Evolutionary conservation across 495 filamentous ascomycete genomes (phyloP).

Genomic region (Elaphomyces granulatus): DNA sequence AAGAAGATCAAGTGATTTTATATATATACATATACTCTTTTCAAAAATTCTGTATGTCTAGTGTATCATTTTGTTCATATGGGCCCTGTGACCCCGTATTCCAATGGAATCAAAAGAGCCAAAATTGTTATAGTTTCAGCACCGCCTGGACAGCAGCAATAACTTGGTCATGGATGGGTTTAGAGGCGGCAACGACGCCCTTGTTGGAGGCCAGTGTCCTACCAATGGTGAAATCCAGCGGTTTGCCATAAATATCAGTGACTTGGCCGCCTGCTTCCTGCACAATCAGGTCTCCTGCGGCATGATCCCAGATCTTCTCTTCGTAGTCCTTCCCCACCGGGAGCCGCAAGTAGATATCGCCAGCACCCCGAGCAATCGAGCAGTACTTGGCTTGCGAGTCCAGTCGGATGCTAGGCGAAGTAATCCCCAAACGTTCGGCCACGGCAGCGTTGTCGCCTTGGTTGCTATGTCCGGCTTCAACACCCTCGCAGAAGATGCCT

Average conservation of each 20-base stretch:
- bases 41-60: slow-evolving; percentile 7
- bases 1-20: slow-evolving; percentile 86
- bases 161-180: slow-evolving; percentile 57
- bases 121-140: slow-evolving; percentile 36
- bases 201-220: slow-evolving; percentile 79
- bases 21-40: slow-evolving; percentile 7
- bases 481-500: slow-evolving; percentile 89
- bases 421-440: slow-evolving; percentile 71
- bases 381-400: slow-evolving; percentile 98
- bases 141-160: slow-evolving; percentile 72
- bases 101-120: background rate
- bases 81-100: background rate
- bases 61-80: slow-evolving; percentile 13
- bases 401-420: slow-evolving; percentile 71
- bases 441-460: slow-evolving; percentile 79
- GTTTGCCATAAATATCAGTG: slow-evolving; percentile 66
- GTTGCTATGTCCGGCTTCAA: slow-evolving; percentile 79
- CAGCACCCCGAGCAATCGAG: slow-evolving; percentile 86
- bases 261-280: slow-evolving; percentile 87
- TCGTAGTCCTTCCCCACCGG: slow-evolving; percentile 75
- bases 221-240: slow-evolving; percentile 72
- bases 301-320: slow-evolving; percentile 99
- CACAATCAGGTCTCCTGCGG: slow-evolving; percentile 89
- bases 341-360: slow-evolving; percentile 84
- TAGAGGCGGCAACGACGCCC: slow-evolving; percentile 81